Evolutionary conservation across 2,329 filamentous ascomycete genomes (phyloP).

Genomic region (Penicillium aurantiogriseum): DNA sequence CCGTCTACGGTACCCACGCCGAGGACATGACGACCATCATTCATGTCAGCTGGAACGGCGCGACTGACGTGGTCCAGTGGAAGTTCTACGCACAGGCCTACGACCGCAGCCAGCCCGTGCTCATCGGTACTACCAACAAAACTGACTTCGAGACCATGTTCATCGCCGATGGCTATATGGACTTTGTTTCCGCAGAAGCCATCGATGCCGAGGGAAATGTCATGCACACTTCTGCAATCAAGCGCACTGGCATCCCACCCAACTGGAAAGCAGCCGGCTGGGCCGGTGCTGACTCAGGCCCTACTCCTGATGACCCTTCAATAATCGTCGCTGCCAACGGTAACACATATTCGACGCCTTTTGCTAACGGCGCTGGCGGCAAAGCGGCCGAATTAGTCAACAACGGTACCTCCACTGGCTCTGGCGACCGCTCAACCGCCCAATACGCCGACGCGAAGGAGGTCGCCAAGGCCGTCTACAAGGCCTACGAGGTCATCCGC

Average conservation of each 20-base stretch:
- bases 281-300: slow-evolving; percentile 18
- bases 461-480: slow-evolving; percentile 29
- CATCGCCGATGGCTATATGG: slow-evolving; percentile 30
- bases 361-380: neutral
- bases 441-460: slow-evolving; percentile 27
- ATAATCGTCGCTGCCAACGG: slow-evolving; percentile 20
- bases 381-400: slow-evolving; percentile 8
- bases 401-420: slow-evolving; percentile 3
- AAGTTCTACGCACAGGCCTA: slow-evolving; percentile 29
- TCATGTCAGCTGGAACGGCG: slow-evolving; percentile 32
- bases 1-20: slow-evolving; percentile 30
- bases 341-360: slow-evolving; percentile 6
- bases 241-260: slow-evolving; percentile 25
- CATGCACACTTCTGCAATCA: slow-evolving; percentile 25
- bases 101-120: slow-evolving; percentile 16
- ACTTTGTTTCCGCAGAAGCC: slow-evolving; percentile 28
- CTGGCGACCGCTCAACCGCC: neutral
- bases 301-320: slow-evolving; percentile 30
- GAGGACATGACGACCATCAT: slow-evolving; percentile 23
- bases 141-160: slow-evolving; percentile 38
- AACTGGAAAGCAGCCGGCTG: slow-evolving; percentile 36
- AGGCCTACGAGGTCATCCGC: slow-evolving; percentile 34
- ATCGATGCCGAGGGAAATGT: slow-evolving; percentile 19
- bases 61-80: slow-evolving; percentile 38
- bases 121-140: slow-evolving; percentile 28